Percentiles rank a stretch among this genome's conserved stretches.
Evolutionary conservation across 805 yeast species (phyloP).

Genomic region (Cyberlindnera xishuangbannaensis): DNA sequence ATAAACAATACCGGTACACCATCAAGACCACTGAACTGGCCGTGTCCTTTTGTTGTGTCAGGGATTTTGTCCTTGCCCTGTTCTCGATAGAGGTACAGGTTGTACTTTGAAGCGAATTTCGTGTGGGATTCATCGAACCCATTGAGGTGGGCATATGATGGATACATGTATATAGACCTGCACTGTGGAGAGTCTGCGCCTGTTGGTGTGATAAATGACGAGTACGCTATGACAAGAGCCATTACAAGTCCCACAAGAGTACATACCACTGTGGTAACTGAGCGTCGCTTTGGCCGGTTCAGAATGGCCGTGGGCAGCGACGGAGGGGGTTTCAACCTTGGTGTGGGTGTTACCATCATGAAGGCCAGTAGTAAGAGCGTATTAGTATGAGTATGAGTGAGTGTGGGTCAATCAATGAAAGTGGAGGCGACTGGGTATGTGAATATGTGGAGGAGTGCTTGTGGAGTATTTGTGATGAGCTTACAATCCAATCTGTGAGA

Average conservation of each 20-base stretch:
- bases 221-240: conserved; percentile 3
- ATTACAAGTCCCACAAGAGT: conserved; percentile 2
- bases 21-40: conserved; percentile 27
- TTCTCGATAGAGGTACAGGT: conserved; percentile 82
- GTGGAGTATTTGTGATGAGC: too few species aligned
- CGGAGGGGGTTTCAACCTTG: too few species aligned
- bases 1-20: conserved; percentile 91
- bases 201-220: conserved; percentile 2
- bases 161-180: conserved; percentile 70
- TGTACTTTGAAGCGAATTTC: conserved; percentile 71
- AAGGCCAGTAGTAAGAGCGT: too few species aligned
- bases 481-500: too few species aligned
- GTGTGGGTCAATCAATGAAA: too few species aligned
- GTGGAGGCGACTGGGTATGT: too few species aligned
- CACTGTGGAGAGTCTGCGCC: conserved; percentile 55
- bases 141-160: conserved; percentile 69
- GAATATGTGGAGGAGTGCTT: too few species aligned
- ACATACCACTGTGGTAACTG: conserved; percentile 4
- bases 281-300: too few species aligned
- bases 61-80: conserved; percentile 50
- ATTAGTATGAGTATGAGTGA: too few species aligned
- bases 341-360: too few species aligned
- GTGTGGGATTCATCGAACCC: conserved; percentile 71
- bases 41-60: conserved; percentile 38
- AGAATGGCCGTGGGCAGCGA: too few species aligned